phyloP scores from a whole-genome alignment of 1,284 basidiomycete genomes.

The Cutaneotrichosporon curvatum region DNA sequence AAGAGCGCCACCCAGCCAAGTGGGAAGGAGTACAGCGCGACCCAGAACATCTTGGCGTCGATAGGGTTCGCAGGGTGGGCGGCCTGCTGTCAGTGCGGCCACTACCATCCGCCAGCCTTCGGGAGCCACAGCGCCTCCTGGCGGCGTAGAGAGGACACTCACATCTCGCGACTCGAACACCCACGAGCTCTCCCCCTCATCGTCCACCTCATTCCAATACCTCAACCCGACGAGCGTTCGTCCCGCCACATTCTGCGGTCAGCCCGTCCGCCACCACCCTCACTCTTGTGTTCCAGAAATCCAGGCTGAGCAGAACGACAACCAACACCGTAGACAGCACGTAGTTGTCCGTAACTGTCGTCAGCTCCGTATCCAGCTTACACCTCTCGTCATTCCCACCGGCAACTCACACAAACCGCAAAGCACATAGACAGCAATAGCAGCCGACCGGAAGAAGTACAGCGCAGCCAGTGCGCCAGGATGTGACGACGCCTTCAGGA shows the following conservation, averaged over 20 bases:
- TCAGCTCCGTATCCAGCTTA: too few relatives aligned
- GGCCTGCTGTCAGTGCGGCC: constrained; percentile 54
- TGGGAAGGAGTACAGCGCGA: constrained; percentile 83
- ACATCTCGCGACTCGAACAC: constrained; percentile 91
- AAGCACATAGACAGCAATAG: constrained; percentile 78
- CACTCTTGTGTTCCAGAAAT: constrained; percentile 86
- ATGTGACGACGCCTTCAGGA: constrained; percentile 62
- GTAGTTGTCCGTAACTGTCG: constrained; percentile 70
- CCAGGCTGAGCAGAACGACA: constrained; percentile 82
- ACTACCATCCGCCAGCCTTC: background rate
- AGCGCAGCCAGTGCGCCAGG: constrained; percentile 74
- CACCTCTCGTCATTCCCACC: background rate
- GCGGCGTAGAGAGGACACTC: constrained; percentile 33
- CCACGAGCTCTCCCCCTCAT: constrained; percentile 91
- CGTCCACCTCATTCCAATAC: constrained; percentile 97
- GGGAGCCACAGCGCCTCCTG: background rate
- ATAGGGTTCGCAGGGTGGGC: constrained; percentile 81
- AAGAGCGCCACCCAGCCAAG: constrained; percentile 75
- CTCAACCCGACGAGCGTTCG: constrained; percentile 81
- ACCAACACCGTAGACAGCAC: constrained; percentile 87
- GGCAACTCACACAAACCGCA: constrained; percentile 55
- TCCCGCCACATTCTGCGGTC: constrained; percentile 71
- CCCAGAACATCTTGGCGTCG: constrained; percentile 63
- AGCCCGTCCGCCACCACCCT: constrained; percentile 51
- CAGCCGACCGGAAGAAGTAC: constrained; percentile 74